These are phyloP conservation scores for Termitomyces sp. DNA, from an alignment of 768 basidiomycete species.

Conservation along the genomic window DNA sequence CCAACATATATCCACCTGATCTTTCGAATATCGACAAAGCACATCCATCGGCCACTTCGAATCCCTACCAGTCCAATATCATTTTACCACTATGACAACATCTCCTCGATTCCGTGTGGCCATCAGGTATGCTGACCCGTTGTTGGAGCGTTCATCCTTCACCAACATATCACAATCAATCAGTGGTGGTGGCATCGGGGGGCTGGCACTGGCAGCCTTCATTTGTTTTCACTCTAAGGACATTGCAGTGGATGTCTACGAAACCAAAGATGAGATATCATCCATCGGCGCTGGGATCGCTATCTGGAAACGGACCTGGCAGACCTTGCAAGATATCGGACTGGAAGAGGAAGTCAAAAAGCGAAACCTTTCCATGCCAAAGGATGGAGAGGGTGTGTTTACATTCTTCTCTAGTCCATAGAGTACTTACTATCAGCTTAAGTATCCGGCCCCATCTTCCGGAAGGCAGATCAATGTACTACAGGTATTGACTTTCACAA, in stretches of 20 bases:
- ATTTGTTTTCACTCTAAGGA: constrained; percentile 24
- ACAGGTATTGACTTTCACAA: constrained; percentile 20
- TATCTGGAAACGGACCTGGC: constrained; percentile 35
- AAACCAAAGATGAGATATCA: constrained; percentile 33
- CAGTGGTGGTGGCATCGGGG: constrained; percentile 29
- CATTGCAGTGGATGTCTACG: constrained; percentile 33
- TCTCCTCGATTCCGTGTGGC: constrained; percentile 9
- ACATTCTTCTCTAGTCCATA: background rate
- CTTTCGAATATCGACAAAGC: no score
- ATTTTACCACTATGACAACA: background rate
- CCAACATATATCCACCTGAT: no score
- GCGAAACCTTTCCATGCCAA: constrained; percentile 17
- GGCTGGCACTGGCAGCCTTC: constrained; percentile 31
- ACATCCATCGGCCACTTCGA: no score
- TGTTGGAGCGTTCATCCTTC: background rate
- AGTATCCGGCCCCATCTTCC: constrained; percentile 20
- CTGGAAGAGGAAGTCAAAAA: constrained; percentile 22
- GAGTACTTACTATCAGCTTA: background rate
- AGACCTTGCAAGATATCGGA: constrained; percentile 31
- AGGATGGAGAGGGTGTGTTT: constrained; percentile 20
- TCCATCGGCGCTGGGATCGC: constrained; percentile 36
- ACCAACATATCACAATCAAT: background rate
- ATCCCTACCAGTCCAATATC: no score
- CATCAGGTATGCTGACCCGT: constrained; percentile 1
- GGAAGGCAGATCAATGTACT: constrained; percentile 19